These are phyloP conservation scores for Begonia loranthoides DNA, from an alignment of 306 rosid species.

Conservation along the genomic window DNA sequence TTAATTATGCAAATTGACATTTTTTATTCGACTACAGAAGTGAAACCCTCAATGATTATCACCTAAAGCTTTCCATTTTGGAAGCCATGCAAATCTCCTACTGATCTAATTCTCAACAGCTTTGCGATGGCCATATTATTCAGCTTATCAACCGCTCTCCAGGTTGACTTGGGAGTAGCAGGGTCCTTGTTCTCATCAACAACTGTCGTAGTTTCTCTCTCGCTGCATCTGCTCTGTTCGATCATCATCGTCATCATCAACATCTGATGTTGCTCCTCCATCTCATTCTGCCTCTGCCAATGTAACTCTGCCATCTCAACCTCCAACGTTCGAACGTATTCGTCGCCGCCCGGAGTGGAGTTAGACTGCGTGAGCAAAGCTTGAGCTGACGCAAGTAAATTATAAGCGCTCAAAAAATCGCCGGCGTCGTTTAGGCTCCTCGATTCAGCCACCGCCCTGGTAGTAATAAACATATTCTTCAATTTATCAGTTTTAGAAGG, in stretches of 20 bases:
- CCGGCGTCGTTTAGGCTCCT: conserved; percentile 35
- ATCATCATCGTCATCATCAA: conserved; percentile 17
- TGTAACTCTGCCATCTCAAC: conserved; percentile 62
- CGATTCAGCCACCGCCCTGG: conserved; percentile 68
- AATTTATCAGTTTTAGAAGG: conserved; percentile 25
- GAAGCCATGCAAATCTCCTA: no score
- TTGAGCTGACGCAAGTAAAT: conserved; percentile 57
- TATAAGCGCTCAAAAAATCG: conserved; percentile 47
- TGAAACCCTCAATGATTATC: no score
- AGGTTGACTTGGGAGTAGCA: conserved; percentile 68
- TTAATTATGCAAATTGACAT: no score
- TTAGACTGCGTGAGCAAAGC: conserved; percentile 37
- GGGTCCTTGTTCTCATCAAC: conserved; percentile 74
- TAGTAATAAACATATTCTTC: conserved; percentile 39
- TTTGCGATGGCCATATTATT: conserved; percentile 63
- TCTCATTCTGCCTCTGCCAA: conserved; percentile 43
- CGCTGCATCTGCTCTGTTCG: conserved; percentile 37
- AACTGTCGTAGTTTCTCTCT: conserved; percentile 11
- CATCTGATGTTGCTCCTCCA: conserved; percentile 21
- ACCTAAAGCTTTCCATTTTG: no score
- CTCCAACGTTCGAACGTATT: conserved; percentile 37
- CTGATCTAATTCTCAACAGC: neutral
- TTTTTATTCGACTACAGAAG: no score
- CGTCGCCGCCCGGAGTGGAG: conserved; percentile 20
- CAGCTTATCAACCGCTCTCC: conserved; percentile 83